Conservation (phyloP, 1,139 yeast species). For the Yamadazyma dendronema region DNA sequence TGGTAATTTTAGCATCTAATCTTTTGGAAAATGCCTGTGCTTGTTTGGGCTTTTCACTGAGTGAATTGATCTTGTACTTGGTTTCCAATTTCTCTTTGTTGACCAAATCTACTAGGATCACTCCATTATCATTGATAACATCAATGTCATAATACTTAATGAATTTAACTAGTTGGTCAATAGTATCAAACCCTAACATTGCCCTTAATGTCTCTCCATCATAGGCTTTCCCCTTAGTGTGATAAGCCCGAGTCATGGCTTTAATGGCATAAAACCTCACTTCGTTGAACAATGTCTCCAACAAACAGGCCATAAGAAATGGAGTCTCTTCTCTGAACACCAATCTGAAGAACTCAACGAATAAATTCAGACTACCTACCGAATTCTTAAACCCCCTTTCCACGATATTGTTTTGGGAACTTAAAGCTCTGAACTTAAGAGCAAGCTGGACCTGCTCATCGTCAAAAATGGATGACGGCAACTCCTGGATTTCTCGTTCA, state of each 20-base stretch:
- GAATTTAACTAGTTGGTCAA: constrained; percentile 52
- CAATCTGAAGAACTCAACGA: constrained; percentile 61
- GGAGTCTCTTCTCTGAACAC: constrained; percentile 56
- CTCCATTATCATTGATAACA: constrained; percentile 29
- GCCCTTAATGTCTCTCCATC: constrained; percentile 44
- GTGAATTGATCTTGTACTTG: constrained; percentile 43
- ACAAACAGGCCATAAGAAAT: constrained; percentile 65
- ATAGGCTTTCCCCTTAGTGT: constrained; percentile 68
- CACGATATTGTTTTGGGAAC: constrained; percentile 61
- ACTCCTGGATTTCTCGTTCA: constrained; percentile 68
- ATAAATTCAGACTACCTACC: constrained; percentile 64
- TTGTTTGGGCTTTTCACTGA: constrained; percentile 47
- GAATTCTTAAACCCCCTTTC: constrained; percentile 57
- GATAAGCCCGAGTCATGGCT: constrained; percentile 66
- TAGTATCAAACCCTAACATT: constrained; percentile 65
- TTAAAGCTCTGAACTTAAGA: constrained; percentile 60
- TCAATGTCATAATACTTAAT: constrained; percentile 65
- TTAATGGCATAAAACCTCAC: constrained; percentile 74
- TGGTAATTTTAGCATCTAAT: constrained; percentile 45
- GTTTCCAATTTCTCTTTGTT: constrained; percentile 45
- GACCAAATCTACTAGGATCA: constrained; percentile 52
- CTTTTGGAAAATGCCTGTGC: constrained; percentile 57
- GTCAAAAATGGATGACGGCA: constrained; percentile 58
- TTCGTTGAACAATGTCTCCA: constrained; percentile 81
- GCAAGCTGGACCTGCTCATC: constrained; percentile 70